Base-by-base conservation (phyloP, 768 basidiomycete species). In the Cystofilobasidium bisporidii region DNA sequence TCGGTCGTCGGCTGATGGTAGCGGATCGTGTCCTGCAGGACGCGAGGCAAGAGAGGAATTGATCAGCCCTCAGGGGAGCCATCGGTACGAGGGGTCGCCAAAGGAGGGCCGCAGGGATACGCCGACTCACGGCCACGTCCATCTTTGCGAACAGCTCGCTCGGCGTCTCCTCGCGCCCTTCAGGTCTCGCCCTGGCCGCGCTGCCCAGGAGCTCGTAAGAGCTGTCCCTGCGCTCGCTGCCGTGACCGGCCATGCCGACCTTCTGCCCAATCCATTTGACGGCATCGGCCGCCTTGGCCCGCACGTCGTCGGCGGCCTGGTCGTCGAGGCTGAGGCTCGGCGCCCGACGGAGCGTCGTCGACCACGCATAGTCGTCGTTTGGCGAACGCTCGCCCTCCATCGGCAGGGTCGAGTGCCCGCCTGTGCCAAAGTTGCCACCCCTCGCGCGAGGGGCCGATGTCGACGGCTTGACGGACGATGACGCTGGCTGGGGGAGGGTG, bases 131-230 rank as follows among this genome's bases (percentile, higher is more conserved):
- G 59, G 75, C 75, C 17, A 75, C 65, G 17, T 72, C 62, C 38
- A 74, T 71, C 63, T 73, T 73, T 0, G 76, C 73, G 63, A 73
- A 76, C 36, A 72, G 71, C 20, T 74, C 72, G 69, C 75, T 75
- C 3, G 76, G 76, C n/a, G 76, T 76, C 55, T 75, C 76, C 26
- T 67, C 65, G 56, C 61, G 53, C 18, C 30, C 28, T 20, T 59
- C 48, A 1, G 43, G 41, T 18, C 45, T 24, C 28, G 47, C 22
- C 12, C 40, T 20, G 1, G 36, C 65, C 5, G 9, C 36, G 15
- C 15, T 33, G n/a, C 24, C 40, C n/a, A 33, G 33, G 2, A 63
- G 28, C 14, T 48, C 20, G 9, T 68, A 60, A 38, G 53, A 56
- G 28, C 43, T 36, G 3, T 55, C 64, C n/a, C 28, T 32, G 30